These are phyloP conservation scores for Shiraia bambusicola DNA, from an alignment of 2,329 filamentous ascomycete species.

Conservation along the genomic window DNA sequence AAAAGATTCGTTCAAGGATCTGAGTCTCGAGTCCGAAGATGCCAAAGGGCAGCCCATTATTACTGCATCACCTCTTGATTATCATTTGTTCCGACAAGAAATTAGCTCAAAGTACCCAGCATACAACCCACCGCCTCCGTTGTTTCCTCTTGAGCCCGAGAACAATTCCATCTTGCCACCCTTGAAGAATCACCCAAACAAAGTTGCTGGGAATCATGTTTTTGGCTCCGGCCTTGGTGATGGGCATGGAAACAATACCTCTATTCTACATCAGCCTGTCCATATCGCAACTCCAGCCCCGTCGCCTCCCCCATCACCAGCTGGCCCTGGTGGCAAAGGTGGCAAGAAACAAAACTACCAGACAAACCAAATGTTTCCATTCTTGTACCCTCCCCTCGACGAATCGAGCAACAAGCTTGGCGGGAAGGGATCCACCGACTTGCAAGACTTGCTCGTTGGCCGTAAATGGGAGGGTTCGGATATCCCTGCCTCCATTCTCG, in stretches of 20 bases:
- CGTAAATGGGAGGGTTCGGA: slow-evolving; percentile 92
- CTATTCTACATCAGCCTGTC: slow-evolving; percentile 91
- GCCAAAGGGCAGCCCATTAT: slow-evolving; percentile 73
- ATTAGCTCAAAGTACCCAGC: slow-evolving; percentile 97
- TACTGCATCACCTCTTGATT: slow-evolving; percentile 90
- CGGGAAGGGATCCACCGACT: slow-evolving; percentile 78
- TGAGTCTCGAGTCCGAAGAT: slow-evolving; percentile 54
- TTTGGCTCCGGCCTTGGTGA: slow-evolving; percentile 55
- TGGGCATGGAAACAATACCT: slow-evolving; percentile 53
- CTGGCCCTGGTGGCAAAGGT: slow-evolving; percentile 78
- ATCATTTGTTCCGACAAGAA: slow-evolving; percentile 93
- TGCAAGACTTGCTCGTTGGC: slow-evolving; percentile 78
- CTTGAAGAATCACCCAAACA: slow-evolving; percentile 70
- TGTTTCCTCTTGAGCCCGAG: slow-evolving; percentile 83
- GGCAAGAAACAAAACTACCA: slow-evolving; percentile 99
- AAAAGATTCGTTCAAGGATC: slow-evolving; percentile 70
- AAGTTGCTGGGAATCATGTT: slow-evolving; percentile 49
- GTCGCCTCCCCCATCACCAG: slow-evolving; percentile 90
- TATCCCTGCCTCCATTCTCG: slow-evolving; percentile 89
- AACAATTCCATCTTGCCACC: slow-evolving; percentile 89
- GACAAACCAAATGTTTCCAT: slow-evolving; percentile 97
- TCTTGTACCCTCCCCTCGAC: slow-evolving; percentile 93
- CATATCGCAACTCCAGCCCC: slow-evolving; percentile 98
- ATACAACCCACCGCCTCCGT: slow-evolving; percentile 82
- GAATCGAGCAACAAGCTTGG: slow-evolving; percentile 85